A percentile compares a stretch with the other conserved stretches of the same genome.
Evolutionary conservation across 768 basidiomycete species (phyloP).

Genomic region (Lentinula detonsa): DNA sequence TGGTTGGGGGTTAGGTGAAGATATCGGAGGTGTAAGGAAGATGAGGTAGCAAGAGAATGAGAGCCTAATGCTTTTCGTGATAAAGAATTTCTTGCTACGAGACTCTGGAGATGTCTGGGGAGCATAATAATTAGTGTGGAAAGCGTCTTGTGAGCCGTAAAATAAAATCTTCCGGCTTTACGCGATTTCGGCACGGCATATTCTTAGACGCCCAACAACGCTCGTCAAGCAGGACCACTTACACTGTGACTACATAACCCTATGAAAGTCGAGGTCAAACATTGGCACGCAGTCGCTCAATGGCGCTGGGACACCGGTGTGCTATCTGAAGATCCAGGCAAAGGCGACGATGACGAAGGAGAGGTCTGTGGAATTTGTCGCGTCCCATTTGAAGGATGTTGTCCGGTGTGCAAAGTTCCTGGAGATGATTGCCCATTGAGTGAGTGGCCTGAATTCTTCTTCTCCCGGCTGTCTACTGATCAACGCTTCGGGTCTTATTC

Average conservation of each 20-base stretch:
- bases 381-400: conserved; percentile 89
- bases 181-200: neutral
- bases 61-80: conserved; percentile 14
- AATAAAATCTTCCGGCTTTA: neutral
- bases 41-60: conserved; percentile 4
- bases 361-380: conserved; percentile 85
- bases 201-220: neutral
- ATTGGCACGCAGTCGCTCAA: conserved; percentile 84
- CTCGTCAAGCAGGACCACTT: no score
- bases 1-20: neutral
- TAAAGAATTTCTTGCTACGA: conserved; percentile 19
- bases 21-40: neutral
- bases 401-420: conserved; percentile 93
- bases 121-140: conserved; percentile 24
- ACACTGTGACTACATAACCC: neutral
- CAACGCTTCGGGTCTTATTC: neutral
- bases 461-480: neutral
- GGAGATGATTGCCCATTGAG: conserved; percentile 94
- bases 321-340: conserved; percentile 24
- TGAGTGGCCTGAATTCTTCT: conserved; percentile 30
- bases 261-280: conserved; percentile 82
- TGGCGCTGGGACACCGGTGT: conserved; percentile 78
- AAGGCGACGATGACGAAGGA: conserved; percentile 44
- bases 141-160: no score
- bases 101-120: conserved; percentile 40